Evolutionary conservation across 2,329 filamentous ascomycete species (phyloP).

Genomic region (Aspergillus proliferans): DNA sequence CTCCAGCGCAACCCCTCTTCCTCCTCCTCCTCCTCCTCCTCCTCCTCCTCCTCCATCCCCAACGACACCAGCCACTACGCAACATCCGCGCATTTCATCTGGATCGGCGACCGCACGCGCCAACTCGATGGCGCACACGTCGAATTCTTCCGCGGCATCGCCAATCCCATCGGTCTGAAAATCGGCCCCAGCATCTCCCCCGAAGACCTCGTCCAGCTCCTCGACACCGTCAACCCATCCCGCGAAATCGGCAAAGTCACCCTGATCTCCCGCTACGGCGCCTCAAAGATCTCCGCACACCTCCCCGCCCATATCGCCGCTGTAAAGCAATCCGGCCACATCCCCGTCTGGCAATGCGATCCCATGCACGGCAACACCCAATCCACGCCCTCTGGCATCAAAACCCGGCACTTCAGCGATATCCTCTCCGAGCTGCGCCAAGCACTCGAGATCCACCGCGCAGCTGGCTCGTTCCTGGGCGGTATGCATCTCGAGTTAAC

Average conservation of each 20-base stretch:
- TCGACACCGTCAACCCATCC: conserved; percentile 77
- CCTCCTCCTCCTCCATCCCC: conserved; percentile 7
- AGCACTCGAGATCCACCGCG: conserved; percentile 76
- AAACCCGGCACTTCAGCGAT: conserved; percentile 85
- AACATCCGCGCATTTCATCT: conserved; percentile 93
- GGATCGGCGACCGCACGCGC: conserved; percentile 94
- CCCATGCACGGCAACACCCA: conserved; percentile 88
- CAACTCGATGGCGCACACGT: conserved; percentile 91
- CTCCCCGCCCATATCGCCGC: conserved; percentile 82
- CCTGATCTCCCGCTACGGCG: conserved; percentile 91
- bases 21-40: no score
- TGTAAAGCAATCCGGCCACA: conserved; percentile 69
- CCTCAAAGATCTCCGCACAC: conserved; percentile 64
- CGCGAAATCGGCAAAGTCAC: conserved; percentile 88
- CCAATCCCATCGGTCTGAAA: conserved; percentile 95
- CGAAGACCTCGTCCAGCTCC: conserved; percentile 67
- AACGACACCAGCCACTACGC: conserved; percentile 69
- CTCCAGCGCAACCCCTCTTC: conserved; percentile 57
- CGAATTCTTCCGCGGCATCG: conserved; percentile 93
- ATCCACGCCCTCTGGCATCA: conserved; percentile 68
- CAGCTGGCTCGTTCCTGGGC: conserved; percentile 78
- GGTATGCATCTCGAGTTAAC: conserved; percentile 94
- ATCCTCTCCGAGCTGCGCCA: conserved; percentile 83
- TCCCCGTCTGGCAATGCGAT: conserved; percentile 95
- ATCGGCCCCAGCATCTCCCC: conserved; percentile 79